Conservation (phyloP, 805 yeast species). For the Metschnikowia continentalis region DNA sequence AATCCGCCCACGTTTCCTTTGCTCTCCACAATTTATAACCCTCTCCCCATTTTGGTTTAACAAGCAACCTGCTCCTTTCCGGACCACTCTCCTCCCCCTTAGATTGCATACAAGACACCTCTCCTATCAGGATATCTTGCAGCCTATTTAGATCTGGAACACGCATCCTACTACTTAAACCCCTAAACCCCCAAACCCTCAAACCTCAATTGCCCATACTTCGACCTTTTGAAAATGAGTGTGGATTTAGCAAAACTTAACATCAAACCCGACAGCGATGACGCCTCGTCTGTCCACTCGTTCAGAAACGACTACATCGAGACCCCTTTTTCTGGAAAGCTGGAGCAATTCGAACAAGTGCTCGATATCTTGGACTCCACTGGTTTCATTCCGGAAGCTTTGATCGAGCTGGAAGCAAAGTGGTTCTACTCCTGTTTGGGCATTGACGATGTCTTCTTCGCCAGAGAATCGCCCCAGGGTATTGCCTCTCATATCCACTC, state of each 20-base stretch:
- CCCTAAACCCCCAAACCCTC: neutral
- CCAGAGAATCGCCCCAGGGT: conserved; percentile 74
- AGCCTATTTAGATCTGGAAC: conserved; percentile 1
- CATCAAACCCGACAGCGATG: conserved; percentile 21
- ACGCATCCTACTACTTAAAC: neutral
- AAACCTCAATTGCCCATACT: neutral
- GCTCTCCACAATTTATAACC: neutral
- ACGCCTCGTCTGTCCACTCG: conserved; percentile 28
- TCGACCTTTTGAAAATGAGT: conserved; percentile 9
- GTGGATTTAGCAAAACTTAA: conserved; percentile 15
- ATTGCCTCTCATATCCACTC: conserved; percentile 84
- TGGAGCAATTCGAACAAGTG: conserved; percentile 74
- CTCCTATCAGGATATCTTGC: conserved; percentile 2
- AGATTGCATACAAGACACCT: conserved; percentile 1
- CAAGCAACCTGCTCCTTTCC: neutral
- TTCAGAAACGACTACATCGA: conserved; percentile 63
- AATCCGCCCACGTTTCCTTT: neutral
- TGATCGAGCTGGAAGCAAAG: conserved; percentile 79
- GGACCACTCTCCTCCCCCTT: neutral
- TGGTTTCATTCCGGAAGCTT: conserved; percentile 84
- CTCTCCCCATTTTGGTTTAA: neutral
- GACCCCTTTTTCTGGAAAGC: conserved; percentile 74
- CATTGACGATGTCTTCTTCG: conserved; percentile 88
- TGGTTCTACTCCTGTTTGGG: conserved; percentile 90
- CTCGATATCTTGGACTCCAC: conserved; percentile 74